Evolutionary conservation across 2,329 filamentous ascomycete species (phyloP).

Genomic region (Bimuria novae-zelandiae): DNA sequence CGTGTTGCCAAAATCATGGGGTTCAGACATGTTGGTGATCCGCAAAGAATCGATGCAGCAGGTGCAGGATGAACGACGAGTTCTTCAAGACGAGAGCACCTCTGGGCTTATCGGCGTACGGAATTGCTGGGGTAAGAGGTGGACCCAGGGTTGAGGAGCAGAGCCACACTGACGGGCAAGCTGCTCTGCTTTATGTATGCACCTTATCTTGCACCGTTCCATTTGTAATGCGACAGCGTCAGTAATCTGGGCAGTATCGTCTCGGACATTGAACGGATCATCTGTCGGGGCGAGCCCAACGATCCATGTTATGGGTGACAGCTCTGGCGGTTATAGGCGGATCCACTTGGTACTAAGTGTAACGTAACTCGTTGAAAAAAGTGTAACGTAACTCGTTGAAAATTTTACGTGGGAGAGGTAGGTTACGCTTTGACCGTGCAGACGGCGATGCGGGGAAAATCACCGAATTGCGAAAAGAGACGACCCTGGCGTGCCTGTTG

Average conservation of each 20-base stretch:
- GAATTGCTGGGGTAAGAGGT: neutral
- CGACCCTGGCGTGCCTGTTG: neutral
- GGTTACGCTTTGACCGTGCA: neutral
- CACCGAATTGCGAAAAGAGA: neutral
- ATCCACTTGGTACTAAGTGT: constrained; percentile 36
- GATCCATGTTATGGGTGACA: neutral
- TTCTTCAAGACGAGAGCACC: neutral
- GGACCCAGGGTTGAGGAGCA: constrained; percentile 6
- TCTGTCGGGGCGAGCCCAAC: constrained; percentile 1
- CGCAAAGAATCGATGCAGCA: neutral
- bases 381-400: constrained; percentile 36
- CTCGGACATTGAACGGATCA: constrained; percentile 10
- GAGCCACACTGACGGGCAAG: neutral
- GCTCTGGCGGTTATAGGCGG: constrained; percentile 17
- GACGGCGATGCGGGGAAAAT: neutral
- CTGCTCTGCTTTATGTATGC: constrained; percentile 2
- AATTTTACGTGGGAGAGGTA: constrained; percentile 30
- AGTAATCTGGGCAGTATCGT: constrained; percentile 3
- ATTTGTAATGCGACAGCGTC: constrained; percentile 14
- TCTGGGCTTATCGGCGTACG: neutral
- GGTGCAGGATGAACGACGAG: neutral
- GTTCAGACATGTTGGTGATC: neutral
- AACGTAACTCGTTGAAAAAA: constrained; percentile 35
- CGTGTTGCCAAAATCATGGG: constrained; percentile 5
- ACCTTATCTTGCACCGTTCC: constrained; percentile 10